These are phyloP conservation scores for Oryza glaberrima DNA, from an alignment of 176 grass and related monocot genomes.

Conservation along the genomic window DNA sequence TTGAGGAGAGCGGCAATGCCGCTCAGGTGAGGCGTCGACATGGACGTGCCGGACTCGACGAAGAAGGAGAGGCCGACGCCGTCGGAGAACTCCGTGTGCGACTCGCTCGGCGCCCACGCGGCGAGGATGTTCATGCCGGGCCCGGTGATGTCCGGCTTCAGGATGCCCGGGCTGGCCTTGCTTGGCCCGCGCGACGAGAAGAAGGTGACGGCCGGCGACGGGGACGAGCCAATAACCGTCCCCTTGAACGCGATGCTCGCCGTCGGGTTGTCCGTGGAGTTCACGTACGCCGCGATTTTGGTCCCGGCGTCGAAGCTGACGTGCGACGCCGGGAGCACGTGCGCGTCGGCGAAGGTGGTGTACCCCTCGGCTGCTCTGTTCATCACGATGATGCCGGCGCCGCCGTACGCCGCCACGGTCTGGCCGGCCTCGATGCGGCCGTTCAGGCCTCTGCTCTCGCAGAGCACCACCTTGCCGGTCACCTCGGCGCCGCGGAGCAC, in stretches of 20 bases:
- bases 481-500: conserved; percentile 55
- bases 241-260: conserved; percentile 71
- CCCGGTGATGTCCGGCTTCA: conserved; percentile 87
- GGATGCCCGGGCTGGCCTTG: conserved; percentile 59
- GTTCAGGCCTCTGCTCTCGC: conserved; percentile 58
- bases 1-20: conserved; percentile 79
- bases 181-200: conserved; percentile 85
- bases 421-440: conserved; percentile 54
- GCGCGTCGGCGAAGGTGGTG: conserved; percentile 61
- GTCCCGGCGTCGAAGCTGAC: conserved; percentile 57
- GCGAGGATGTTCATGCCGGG: conserved; percentile 93
- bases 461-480: conserved; percentile 63
- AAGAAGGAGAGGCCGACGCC: conserved; percentile 54
- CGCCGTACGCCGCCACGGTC: conserved; percentile 56
- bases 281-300: conserved; percentile 59
- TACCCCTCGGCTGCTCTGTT: conserved; percentile 53
- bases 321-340: conserved; percentile 69
- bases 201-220: conserved; percentile 59
- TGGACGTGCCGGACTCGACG: conserved; percentile 87
- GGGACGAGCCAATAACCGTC: conserved; percentile 59
- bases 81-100: conserved; percentile 55
- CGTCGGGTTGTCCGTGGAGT: conserved; percentile 53
- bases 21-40: conserved; percentile 82
- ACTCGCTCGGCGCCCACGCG: conserved; percentile 65
- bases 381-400: conserved; percentile 64